phyloP scores from a whole-genome alignment of 2,329 filamentous ascomycete genomes.

The Arthrobotrys iridis region DNA sequence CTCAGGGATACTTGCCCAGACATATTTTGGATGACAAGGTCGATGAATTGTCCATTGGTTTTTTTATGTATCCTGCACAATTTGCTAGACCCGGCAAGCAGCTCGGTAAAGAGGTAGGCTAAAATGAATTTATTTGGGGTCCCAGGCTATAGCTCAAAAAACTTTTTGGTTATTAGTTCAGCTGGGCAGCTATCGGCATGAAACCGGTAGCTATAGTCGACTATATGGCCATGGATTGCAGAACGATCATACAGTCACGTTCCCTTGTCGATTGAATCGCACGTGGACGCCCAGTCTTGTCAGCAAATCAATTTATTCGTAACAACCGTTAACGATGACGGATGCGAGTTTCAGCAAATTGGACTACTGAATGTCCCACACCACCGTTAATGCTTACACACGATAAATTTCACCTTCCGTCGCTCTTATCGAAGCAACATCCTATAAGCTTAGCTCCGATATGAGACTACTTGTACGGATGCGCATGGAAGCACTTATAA shows the following conservation, averaged over 20 bases:
- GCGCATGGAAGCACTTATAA: neutral
- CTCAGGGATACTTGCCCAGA: neutral
- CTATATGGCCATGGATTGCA: too few relatives aligned
- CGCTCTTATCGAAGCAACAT: neutral
- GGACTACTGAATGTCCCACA: neutral
- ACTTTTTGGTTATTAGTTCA: neutral
- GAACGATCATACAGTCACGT: too few relatives aligned
- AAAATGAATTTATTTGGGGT: constrained; percentile 21
- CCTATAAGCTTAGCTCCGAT: neutral
- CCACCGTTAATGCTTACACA: neutral
- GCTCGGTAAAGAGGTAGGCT: constrained; percentile 32
- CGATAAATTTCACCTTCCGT: constrained; percentile 9
- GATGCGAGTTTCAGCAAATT: neutral
- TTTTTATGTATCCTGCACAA: neutral
- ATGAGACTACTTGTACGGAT: constrained; percentile 13
- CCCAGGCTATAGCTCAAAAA: neutral
- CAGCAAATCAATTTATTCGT: constrained; percentile 11
- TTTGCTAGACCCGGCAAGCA: neutral
- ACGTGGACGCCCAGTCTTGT: constrained; percentile 6
- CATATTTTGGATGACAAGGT: neutral
- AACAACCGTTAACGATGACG: neutral
- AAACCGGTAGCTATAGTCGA: too few relatives aligned
- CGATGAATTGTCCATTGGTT: constrained; percentile 4
- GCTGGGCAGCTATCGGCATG: too few relatives aligned
- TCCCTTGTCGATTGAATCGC: too few relatives aligned